A percentile compares a stretch with the other conserved stretches of the same genome.
Conservation (phyloP, 768 basidiomycete species). For the Glaciozyma martinii region DNA sequence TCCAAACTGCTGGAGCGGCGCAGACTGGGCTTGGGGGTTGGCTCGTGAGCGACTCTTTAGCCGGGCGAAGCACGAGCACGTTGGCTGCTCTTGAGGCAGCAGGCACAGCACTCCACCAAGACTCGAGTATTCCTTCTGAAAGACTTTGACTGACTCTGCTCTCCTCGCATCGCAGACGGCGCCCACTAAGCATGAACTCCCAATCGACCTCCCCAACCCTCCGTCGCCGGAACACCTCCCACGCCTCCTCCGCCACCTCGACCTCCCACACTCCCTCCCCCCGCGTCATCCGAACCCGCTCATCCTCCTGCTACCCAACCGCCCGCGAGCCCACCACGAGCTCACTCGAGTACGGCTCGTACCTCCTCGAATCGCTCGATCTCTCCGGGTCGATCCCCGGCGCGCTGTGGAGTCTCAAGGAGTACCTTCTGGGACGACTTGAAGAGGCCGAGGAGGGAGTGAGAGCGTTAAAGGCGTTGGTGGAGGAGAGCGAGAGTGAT, state of each 20-base stretch:
- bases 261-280: not conserved
- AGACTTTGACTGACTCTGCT: not conserved
- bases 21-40: too few species aligned
- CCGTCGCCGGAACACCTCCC: not conserved
- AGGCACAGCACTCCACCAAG: too few species aligned
- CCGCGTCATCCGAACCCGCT: not conserved
- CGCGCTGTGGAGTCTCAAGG: not conserved
- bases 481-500: constrained; percentile 2
- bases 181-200: not conserved
- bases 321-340: not conserved
- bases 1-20: too few species aligned
- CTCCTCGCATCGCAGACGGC: not conserved
- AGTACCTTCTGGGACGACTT: constrained; percentile 15
- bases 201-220: not conserved
- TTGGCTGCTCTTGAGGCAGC: too few species aligned
- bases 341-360: not conserved
- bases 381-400: constrained; percentile 8
- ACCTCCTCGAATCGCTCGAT: constrained; percentile 24
- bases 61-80: too few species aligned
- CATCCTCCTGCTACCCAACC: not conserved
- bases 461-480: not conserved
- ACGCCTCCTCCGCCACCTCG: not conserved
- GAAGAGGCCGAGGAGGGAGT: constrained; percentile 17
- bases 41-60: too few species aligned
- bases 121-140: too few species aligned